Evolutionary conservation across 148 eudicot species (phyloP).

Genomic region (Nyssa sinensis): DNA sequence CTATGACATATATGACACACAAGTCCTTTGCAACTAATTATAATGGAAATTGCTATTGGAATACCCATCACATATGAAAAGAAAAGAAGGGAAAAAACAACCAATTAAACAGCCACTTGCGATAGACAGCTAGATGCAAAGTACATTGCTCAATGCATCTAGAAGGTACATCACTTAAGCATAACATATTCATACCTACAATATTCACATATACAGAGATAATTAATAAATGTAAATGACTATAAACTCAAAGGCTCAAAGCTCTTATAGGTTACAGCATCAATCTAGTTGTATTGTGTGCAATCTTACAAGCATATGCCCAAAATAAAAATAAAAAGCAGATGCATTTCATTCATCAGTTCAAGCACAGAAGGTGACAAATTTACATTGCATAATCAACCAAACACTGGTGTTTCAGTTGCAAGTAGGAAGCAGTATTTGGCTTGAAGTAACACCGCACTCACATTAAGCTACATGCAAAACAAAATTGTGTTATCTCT

Average conservation of each 20-base stretch:
- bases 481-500: conserved; percentile 12
- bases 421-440: conserved; percentile 1
- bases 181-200: conserved; percentile 20
- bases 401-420: not conserved
- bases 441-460: conserved; percentile 2
- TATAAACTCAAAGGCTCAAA: conserved; percentile 5
- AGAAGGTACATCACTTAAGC: not conserved
- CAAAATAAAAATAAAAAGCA: conserved; percentile 20
- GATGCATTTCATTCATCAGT: conserved; percentile 16
- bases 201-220: conserved; percentile 31
- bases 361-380: not conserved
- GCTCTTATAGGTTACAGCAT: conserved; percentile 24
- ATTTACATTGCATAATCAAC: conserved; percentile 2
- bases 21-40: not conserved
- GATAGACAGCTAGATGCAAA: conserved; percentile 5
- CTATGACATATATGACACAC: not conserved
- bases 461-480: conserved; percentile 10
- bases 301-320: conserved; percentile 19
- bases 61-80: not conserved
- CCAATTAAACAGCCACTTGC: not conserved
- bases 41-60: not conserved
- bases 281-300: conserved; percentile 16
- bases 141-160: conserved; percentile 7
- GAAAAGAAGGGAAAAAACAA: not conserved
- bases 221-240: conserved; percentile 13